phyloP scores from a whole-genome alignment of 2,329 filamentous ascomycete genomes.

The Apiospora aurea region DNA sequence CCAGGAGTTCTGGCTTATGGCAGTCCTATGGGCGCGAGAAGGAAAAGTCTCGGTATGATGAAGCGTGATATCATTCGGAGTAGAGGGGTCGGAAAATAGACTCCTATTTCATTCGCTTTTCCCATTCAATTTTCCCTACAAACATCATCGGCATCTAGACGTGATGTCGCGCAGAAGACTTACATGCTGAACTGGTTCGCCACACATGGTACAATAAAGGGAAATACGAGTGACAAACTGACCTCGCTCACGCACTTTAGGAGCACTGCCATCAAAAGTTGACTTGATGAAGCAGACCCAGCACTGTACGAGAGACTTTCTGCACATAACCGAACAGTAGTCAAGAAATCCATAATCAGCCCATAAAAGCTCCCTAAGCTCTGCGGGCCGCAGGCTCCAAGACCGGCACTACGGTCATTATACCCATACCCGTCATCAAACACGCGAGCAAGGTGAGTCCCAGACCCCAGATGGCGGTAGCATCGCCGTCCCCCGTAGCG shows the following conservation, averaged over 20 bases:
- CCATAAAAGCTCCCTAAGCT: slow-evolving; percentile 13
- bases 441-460: slow-evolving; percentile 20
- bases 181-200: background rate
- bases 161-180: background rate
- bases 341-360: slow-evolving; percentile 1
- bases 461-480: background rate
- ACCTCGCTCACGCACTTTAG: background rate
- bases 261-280: background rate
- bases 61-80: slow-evolving; percentile 9
- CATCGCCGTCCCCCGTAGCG: background rate
- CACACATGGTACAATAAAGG: background rate
- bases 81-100: background rate
- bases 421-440: slow-evolving; percentile 23
- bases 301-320: background rate
- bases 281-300: background rate
- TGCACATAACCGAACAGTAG: background rate
- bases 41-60: background rate
- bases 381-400: slow-evolving; percentile 5
- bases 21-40: background rate
- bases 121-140: background rate
- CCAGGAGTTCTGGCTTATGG: background rate
- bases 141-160: background rate
- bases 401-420: slow-evolving; percentile 5
- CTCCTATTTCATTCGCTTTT: background rate
- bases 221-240: background rate